Evolutionary conservation across 352 stramenopile species (phyloP).

Genomic region (Paralagenidium karlingii): DNA sequence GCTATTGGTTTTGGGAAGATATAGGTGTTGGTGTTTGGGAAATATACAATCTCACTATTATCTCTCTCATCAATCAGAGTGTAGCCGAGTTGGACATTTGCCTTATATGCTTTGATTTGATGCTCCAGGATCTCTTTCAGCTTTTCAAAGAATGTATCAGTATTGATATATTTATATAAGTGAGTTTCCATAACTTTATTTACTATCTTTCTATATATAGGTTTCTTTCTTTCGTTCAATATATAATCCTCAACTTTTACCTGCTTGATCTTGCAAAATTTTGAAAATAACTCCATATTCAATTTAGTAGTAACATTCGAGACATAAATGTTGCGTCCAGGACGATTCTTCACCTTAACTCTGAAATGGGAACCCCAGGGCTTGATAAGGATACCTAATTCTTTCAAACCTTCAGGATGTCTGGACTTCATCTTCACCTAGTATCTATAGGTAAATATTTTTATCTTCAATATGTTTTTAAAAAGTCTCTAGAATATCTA

Average conservation of each 20-base stretch:
- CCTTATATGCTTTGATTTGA: conserved; percentile 7
- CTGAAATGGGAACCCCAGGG: too few relatives aligned
- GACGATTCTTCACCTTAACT: conserved; percentile 8
- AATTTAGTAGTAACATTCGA: conserved; percentile 4
- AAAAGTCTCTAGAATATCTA: too few relatives aligned
- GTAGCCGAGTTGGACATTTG: conserved; percentile 9
- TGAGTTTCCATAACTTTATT: conserved; percentile 6
- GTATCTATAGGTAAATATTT: too few relatives aligned
- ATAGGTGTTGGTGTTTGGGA: conserved; percentile 2
- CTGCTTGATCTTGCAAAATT: conserved; percentile 6
- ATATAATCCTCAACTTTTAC: conserved; percentile 6
- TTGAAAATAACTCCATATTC: conserved; percentile 6
- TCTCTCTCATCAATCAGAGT: not conserved
- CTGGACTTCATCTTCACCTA: too few relatives aligned
- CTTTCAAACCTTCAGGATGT: too few relatives aligned
- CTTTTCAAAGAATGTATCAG: conserved; percentile 3
- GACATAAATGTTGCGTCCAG: conserved; percentile 7
- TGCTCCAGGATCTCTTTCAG: conserved; percentile 5
- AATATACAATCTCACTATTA: conserved; percentile 2
- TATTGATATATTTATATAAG: conserved; percentile 3
- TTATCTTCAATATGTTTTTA: too few relatives aligned
- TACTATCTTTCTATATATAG: conserved; percentile 4
- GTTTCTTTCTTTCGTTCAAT: conserved; percentile 3
- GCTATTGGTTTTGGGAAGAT: conserved; percentile 6
- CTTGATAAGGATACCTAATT: too few relatives aligned